Percentiles rank a stretch among this genome's conserved stretches.
Conservation (phyloP, 148 eudicot species). For the Rhododendron ovatum region DNA sequence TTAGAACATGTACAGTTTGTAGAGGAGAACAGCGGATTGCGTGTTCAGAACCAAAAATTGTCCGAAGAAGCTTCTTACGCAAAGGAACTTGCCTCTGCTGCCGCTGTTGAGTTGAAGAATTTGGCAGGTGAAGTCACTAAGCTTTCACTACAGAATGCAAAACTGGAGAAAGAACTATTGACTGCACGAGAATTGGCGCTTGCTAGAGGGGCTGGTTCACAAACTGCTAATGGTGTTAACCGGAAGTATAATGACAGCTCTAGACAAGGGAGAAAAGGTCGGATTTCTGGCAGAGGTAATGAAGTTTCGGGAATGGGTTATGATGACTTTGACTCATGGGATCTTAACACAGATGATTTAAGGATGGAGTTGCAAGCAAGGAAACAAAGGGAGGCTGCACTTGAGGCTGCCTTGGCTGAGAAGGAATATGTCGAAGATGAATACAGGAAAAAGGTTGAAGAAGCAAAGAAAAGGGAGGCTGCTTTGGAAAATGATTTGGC, state of each 20-base stretch:
- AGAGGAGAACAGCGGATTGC: conserved; percentile 84
- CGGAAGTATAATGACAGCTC: conserved; percentile 47
- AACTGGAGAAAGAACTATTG: conserved; percentile 73
- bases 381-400: conserved; percentile 69
- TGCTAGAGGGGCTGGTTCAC: conserved; percentile 39
- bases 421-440: conserved; percentile 71
- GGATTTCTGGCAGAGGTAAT: conserved; percentile 46
- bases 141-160: conserved; percentile 73
- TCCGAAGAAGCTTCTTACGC: conserved; percentile 98
- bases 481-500: conserved; percentile 92
- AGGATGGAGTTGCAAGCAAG: conserved; percentile 82
- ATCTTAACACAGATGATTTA: conserved; percentile 63
- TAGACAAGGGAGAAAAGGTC: conserved; percentile 62
- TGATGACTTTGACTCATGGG: conserved; percentile 65
- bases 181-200: conserved; percentile 56
- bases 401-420: conserved; percentile 93
- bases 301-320: conserved; percentile 47
- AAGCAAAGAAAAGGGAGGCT: conserved; percentile 74
- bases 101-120: conserved; percentile 90
- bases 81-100: conserved; percentile 96
- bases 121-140: conserved; percentile 92
- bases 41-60: conserved; percentile 79
- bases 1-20: conserved; percentile 59
- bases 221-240: conserved; percentile 41
- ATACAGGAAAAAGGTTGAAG: conserved; percentile 69